phyloP scores from a whole-genome alignment of 2,329 filamentous ascomycete genomes.

The Metarhizium anisopliae region DNA sequence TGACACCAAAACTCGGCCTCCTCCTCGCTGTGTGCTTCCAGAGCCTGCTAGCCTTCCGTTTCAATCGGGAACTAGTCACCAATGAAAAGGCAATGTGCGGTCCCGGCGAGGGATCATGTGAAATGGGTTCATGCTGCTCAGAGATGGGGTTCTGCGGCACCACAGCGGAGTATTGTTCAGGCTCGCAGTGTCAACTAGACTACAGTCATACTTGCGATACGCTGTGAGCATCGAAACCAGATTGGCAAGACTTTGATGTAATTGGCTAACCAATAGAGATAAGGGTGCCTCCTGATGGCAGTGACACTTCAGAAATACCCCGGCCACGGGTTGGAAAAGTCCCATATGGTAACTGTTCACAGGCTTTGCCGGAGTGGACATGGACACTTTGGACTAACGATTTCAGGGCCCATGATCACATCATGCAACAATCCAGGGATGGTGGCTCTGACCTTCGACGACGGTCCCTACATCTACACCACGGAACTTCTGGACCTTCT shows the following conservation, averaged over 20 bases:
- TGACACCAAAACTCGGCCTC: neutral
- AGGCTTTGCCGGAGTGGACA: too few relatives aligned
- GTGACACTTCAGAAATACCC: constrained; percentile 20
- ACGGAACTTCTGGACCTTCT: constrained; percentile 29
- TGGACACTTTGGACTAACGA: neutral
- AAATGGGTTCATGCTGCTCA: constrained; percentile 25
- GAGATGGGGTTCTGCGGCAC: constrained; percentile 29
- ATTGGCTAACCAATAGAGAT: neutral
- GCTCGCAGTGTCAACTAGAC: constrained; percentile 28
- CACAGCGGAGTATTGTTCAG: constrained; percentile 23
- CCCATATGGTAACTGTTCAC: constrained; percentile 23
- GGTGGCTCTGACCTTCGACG: constrained; percentile 38
- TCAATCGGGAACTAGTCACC: neutral
- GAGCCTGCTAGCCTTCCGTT: neutral
- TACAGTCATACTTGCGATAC: constrained; percentile 32
- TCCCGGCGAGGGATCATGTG: constrained; percentile 25
- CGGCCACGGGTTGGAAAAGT: constrained; percentile 24
- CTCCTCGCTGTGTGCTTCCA: neutral
- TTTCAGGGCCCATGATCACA: constrained; percentile 18
- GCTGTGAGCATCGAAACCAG: constrained; percentile 21
- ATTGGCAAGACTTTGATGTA: neutral
- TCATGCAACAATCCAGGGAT: constrained; percentile 24
- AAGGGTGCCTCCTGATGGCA: constrained; percentile 23
- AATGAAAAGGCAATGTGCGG: constrained; percentile 17
- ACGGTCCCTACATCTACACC: constrained; percentile 36